Conservation (phyloP, 2,329 filamentous ascomycete species). For the Apiospora aurea region DNA sequence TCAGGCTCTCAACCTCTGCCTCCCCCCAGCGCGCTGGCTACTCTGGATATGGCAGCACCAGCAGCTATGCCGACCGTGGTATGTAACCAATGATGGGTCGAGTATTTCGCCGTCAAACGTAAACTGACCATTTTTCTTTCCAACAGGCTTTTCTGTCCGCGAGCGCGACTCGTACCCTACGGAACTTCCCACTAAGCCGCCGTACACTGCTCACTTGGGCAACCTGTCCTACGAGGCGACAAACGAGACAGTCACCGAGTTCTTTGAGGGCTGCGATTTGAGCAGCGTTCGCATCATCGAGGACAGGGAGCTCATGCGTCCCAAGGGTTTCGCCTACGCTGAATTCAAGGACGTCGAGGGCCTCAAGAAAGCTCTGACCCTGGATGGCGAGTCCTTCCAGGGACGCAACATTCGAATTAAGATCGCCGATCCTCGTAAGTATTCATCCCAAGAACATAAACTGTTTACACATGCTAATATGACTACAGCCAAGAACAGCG, state of each 20-base stretch:
- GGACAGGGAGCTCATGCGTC: slow-evolving; percentile 90
- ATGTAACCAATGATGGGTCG: slow-evolving; percentile 42
- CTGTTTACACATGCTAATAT: slow-evolving; percentile 44
- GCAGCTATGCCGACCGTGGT: slow-evolving; percentile 40
- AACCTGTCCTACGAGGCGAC: slow-evolving; percentile 97
- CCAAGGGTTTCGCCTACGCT: slow-evolving; percentile 98
- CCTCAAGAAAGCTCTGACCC: slow-evolving; percentile 85
- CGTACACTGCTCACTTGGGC: slow-evolving; percentile 93
- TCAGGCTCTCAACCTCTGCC: slow-evolving; percentile 65
- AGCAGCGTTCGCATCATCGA: slow-evolving; percentile 95
- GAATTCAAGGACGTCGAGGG: slow-evolving; percentile 90
- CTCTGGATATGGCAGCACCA: slow-evolving; percentile 37
- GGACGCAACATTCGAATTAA: slow-evolving; percentile 91
- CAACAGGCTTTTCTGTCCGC: slow-evolving; percentile 66
- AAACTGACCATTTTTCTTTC: slow-evolving; percentile 28
- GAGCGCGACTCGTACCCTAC: slow-evolving; percentile 82
- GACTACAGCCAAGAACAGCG: slow-evolving; percentile 78
- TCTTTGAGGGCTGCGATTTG: slow-evolving; percentile 85
- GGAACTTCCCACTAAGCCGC: slow-evolving; percentile 84
- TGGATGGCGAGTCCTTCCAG: slow-evolving; percentile 84
- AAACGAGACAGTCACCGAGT: slow-evolving; percentile 80
- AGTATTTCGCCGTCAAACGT: not conserved
- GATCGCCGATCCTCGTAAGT: slow-evolving; percentile 96
- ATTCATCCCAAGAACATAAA: not conserved
- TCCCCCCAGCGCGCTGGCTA: slow-evolving; percentile 42